Evolutionary conservation across 1,139 yeast species (phyloP).

Genomic region (Blastobotrys aristatus): DNA sequence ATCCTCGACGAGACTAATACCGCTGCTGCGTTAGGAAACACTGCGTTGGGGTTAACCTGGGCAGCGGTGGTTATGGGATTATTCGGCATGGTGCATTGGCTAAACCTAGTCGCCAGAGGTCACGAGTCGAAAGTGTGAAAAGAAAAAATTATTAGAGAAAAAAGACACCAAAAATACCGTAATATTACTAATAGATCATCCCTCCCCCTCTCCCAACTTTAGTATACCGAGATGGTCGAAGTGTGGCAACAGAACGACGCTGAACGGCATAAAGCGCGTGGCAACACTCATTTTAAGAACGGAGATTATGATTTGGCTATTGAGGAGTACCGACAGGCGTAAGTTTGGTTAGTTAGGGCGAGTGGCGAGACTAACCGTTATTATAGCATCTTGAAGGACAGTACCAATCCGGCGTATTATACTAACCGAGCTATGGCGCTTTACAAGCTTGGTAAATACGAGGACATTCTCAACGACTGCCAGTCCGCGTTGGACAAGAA

Average conservation of each 20-base stretch:
- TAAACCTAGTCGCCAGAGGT: not conserved
- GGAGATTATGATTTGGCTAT: conserved; percentile 35
- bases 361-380: no score
- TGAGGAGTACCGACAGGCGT: conserved; percentile 30
- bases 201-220: no score
- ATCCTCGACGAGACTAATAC: not conserved
- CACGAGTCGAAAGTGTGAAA: not conserved
- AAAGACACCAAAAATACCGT: not conserved
- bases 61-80: not conserved
- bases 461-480: conserved; percentile 33
- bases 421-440: conserved; percentile 31
- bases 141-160: no score
- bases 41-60: conserved; percentile 7
- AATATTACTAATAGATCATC: no score
- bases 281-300: conserved; percentile 35
- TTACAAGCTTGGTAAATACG: conserved; percentile 24
- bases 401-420: conserved; percentile 29
- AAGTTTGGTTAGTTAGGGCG: conserved; percentile 13
- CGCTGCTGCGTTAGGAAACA: not conserved
- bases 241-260: not conserved
- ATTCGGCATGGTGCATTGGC: conserved; percentile 2
- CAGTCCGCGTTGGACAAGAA: conserved; percentile 34
- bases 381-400: conserved; percentile 28
- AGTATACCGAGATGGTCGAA: conserved; percentile 2
- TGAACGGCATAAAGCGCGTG: conserved; percentile 21